Conservation (phyloP, 331 rosid genomes). For the Quercus phellos region DNA sequence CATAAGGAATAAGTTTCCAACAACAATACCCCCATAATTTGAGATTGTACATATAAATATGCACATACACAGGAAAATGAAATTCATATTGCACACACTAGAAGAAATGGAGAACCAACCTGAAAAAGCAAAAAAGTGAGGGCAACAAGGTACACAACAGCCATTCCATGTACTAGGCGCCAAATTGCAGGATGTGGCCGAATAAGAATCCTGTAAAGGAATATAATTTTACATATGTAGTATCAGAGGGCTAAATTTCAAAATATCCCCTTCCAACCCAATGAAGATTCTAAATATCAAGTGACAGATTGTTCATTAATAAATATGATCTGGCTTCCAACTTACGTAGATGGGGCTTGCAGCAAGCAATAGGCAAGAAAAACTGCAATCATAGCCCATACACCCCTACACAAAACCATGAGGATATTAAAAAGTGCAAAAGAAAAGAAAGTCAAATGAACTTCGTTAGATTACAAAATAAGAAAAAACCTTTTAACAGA, state of each 20-base stretch:
- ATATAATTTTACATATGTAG: conserved; percentile 9
- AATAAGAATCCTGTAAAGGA: conserved; percentile 78
- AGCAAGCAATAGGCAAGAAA: conserved; percentile 95
- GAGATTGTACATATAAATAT: not conserved
- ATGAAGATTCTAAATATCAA: not conserved
- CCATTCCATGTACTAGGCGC: conserved; percentile 99
- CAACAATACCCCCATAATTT: not conserved
- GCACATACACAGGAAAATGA: not conserved
- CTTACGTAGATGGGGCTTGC: conserved; percentile 91
- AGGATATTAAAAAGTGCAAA: not conserved
- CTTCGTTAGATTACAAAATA: not conserved
- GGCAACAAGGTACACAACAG: conserved; percentile 86
- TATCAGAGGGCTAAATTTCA: conserved; percentile 10
- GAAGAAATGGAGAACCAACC: conserved; percentile 35
- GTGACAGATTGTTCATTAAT: not conserved
- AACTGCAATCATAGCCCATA: conserved; percentile 93
- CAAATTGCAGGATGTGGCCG: conserved; percentile 99
- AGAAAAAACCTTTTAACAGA: conserved; percentile 43
- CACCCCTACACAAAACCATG: conserved; percentile 57
- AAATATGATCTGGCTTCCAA: not conserved
- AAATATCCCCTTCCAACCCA: not conserved
- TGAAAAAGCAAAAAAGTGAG: conserved; percentile 98
- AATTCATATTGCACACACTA: not conserved
- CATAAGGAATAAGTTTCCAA: not conserved
- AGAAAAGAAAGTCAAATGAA: conserved; percentile 1